Evolutionary conservation across 2,329 filamentous ascomycete genomes (phyloP).

Genomic region (Malbranchea zuffiana): DNA sequence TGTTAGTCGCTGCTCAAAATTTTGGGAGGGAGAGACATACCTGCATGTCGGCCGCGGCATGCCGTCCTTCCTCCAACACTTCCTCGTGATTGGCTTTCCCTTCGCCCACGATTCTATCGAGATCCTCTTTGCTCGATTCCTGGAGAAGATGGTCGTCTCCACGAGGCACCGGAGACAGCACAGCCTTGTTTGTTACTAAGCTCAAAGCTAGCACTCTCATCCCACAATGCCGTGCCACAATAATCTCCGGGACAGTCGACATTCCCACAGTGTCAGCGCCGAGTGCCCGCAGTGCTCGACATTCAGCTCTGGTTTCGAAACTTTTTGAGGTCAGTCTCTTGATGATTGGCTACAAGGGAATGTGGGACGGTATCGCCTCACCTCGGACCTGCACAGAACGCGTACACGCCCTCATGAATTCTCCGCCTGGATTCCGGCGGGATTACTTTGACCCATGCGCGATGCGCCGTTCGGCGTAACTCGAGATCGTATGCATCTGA

Average conservation of each 20-base stretch:
- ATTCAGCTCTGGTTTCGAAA: slow-evolving; percentile 56
- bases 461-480: slow-evolving; percentile 47
- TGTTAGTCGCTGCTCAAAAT: slow-evolving; percentile 9
- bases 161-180: slow-evolving; percentile 47
- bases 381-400: slow-evolving; percentile 53
- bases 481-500: slow-evolving; percentile 57
- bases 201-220: slow-evolving; percentile 54
- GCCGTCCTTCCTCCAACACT: slow-evolving; percentile 50
- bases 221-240: slow-evolving; percentile 54
- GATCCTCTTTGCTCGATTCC: slow-evolving; percentile 38
- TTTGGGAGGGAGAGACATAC: slow-evolving; percentile 24
- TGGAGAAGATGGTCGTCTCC: slow-evolving; percentile 48
- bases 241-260: slow-evolving; percentile 59
- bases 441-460: slow-evolving; percentile 43
- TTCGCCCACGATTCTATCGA: slow-evolving; percentile 45
- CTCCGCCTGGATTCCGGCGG: slow-evolving; percentile 38
- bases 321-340: slow-evolving; percentile 21
- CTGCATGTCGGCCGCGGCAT: slow-evolving; percentile 54
- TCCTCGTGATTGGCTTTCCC: slow-evolving; percentile 56
- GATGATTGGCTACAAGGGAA: neutral
- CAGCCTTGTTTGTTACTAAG: slow-evolving; percentile 54
- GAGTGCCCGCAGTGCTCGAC: slow-evolving; percentile 48
- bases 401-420: slow-evolving; percentile 56
- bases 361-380: slow-evolving; percentile 26
- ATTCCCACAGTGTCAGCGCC: slow-evolving; percentile 61